Percentiles rank a stretch among this genome's conserved stretches.
These are phyloP conservation scores for Fusarium nelsonii DNA, from an alignment of 2,329 filamentous ascomycete genomes.

Conservation along the genomic window DNA sequence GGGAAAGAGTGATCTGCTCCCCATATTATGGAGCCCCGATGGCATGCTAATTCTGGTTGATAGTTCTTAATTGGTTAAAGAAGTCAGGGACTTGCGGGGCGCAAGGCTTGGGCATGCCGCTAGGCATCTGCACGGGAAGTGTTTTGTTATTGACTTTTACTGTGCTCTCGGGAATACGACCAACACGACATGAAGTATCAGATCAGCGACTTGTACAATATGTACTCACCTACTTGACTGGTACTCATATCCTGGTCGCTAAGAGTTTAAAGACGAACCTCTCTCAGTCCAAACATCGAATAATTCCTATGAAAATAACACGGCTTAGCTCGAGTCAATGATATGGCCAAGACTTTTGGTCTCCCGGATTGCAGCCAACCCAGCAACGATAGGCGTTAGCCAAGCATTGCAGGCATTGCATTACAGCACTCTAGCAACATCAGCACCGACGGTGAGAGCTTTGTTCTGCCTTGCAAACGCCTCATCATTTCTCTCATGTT, in stretches of 20 bases:
- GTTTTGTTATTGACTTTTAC: constrained; percentile 1
- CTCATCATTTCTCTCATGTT: background rate
- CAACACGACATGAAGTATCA: constrained; percentile 18
- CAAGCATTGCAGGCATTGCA: constrained; percentile 13
- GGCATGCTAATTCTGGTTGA: constrained; percentile 17
- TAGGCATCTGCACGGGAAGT: constrained; percentile 14
- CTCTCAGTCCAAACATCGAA: background rate
- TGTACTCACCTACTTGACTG: background rate
- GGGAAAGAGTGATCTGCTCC: constrained; percentile 35
- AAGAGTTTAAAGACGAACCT: background rate
- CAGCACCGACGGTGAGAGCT: background rate
- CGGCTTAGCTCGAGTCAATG: constrained; percentile 18
- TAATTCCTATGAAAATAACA: constrained; percentile 12
- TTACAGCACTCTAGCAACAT: background rate
- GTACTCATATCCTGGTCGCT: background rate
- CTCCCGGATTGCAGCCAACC: constrained; percentile 21
- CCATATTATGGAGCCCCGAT: constrained; percentile 23
- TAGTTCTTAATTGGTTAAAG: constrained; percentile 6
- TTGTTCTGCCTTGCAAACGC: constrained; percentile 12
- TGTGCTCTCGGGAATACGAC: constrained; percentile 24
- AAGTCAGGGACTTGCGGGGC: constrained; percentile 13
- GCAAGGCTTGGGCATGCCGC: constrained; percentile 33
- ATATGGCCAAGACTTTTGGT: constrained; percentile 35
- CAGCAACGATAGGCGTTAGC: constrained; percentile 27
- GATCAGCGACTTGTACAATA: background rate